These are phyloP conservation scores for Penicillium coprophilum DNA, from an alignment of 495 filamentous ascomycete genomes.

Conservation along the genomic window DNA sequence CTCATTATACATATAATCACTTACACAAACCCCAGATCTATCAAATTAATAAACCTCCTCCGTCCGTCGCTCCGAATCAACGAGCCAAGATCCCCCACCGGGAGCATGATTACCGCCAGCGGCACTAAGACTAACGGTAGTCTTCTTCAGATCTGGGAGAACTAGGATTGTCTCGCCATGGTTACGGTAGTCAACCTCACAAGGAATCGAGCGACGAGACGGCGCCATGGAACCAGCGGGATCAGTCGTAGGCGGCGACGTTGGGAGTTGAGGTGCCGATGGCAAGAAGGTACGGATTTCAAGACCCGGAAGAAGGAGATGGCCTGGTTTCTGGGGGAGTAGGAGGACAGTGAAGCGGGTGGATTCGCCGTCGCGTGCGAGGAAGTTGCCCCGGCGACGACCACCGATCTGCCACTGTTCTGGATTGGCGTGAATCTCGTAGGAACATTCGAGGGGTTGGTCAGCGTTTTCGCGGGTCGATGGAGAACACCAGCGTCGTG, in stretches of 20 bases:
- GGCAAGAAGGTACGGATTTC: conserved; percentile 66
- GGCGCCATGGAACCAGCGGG: conserved; percentile 18
- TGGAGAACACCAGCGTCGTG: conserved; percentile 70
- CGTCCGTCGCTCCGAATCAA: conserved; percentile 52
- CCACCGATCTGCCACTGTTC: conserved; percentile 88
- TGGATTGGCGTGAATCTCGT: conserved; percentile 72
- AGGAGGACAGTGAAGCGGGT: conserved; percentile 62
- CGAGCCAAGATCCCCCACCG: conserved; percentile 60
- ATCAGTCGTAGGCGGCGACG: conserved; percentile 19
- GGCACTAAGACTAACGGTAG: conserved; percentile 72
- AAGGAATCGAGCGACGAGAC: conserved; percentile 48
- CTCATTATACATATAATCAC: conserved; percentile 1
- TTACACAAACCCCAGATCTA: not conserved
- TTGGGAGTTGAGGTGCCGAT: conserved; percentile 17
- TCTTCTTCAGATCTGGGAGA: conserved; percentile 68
- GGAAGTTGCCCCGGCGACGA: conserved; percentile 72
- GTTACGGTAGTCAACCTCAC: conserved; percentile 79
- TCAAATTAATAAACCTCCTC: conserved; percentile 16
- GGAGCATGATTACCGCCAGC: conserved; percentile 47
- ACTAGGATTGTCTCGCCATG: conserved; percentile 75
- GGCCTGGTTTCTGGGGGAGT: conserved; percentile 75
- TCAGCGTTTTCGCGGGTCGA: conserved; percentile 36
- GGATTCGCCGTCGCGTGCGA: conserved; percentile 52
- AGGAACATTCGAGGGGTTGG: conserved; percentile 71
- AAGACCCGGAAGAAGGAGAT: conserved; percentile 70